Conservation (phyloP, 805 yeast species). For the Zygosaccharomyces kombuchaensis region DNA sequence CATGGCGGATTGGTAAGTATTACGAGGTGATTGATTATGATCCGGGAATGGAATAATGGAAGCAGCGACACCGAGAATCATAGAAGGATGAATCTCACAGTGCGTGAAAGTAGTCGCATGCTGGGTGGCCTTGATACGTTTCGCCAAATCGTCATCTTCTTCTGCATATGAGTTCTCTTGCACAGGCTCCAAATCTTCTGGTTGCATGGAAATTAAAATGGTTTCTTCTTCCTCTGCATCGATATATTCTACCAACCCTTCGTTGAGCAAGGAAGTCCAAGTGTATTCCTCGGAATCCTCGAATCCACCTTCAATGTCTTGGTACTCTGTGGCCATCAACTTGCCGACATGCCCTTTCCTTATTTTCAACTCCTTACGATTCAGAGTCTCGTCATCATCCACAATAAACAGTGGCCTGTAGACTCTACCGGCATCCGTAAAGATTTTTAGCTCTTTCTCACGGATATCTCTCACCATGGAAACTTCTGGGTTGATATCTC, state of each 20-base stretch:
- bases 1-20: constrained; percentile 99
- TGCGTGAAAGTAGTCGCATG: constrained; percentile 87
- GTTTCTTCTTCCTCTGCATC: constrained; percentile 99
- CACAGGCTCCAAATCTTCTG: constrained; percentile 83
- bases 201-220: constrained; percentile 97
- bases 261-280: constrained; percentile 78
- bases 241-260: constrained; percentile 91
- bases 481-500: constrained; percentile 94
- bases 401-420: constrained; percentile 95
- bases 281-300: constrained; percentile 60
- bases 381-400: constrained; percentile 72
- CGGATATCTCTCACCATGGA: constrained; percentile 95
- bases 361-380: constrained; percentile 64
- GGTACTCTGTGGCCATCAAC: constrained; percentile 60
- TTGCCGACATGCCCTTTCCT: constrained; percentile 79
- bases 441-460: constrained; percentile 91
- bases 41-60: constrained; percentile 99
- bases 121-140: constrained; percentile 74
- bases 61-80: constrained; percentile 98
- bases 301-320: constrained; percentile 47
- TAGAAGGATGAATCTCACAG: constrained; percentile 98
- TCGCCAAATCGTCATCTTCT: constrained; percentile 50
- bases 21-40: constrained; percentile 99
- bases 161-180: constrained; percentile 41
- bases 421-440: constrained; percentile 98